Evolutionary conservation across 2,329 filamentous ascomycete species (phyloP), one percentile per base, ranked within the genome.

Genomic region (Pseudopyrenochaeta lycopersici): DNA sequence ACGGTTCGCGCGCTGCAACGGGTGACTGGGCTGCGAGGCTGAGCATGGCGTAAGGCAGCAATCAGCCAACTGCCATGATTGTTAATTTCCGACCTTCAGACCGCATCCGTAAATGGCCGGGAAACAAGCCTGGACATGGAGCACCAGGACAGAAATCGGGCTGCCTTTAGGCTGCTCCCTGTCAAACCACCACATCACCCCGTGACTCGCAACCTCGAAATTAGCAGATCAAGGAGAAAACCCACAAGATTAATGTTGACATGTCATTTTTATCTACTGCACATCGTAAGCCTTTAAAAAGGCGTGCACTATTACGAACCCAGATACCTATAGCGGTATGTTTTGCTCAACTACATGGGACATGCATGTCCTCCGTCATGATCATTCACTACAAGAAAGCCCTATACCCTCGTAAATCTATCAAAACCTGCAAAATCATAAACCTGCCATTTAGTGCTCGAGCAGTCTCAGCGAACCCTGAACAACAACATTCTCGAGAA

Each of bases 401-500:
- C 61, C 58, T 53, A 46, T 66, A 57, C 60, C 52, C 52, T 27
- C 62, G 56, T 66, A 65, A 68, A 63, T 63, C 62, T 63, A 66
- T 61, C 44, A 52, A 41, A 54, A 62, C 60, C 38, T 45, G 46
- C 51, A 53, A 55, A 54, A 52, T 56, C 50, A 29, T 38, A 9
- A 11, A 27, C 51, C 21, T 23, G 30, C 47, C 51, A 46, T 63
- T 70, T 86, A 89, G 76, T 89, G 86, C 81, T 89, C 86, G 63
- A 89, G 79, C 73, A 88, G 81, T 72, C 87, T 83, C 85, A 99
- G 86, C 79, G 92, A 97, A 73, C 95, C 95, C 85, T 99, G 95
- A 52, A 99, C 95, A 46, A 99, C 95, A 12, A 98, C 95, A 81
- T 99, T 99, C 85, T 99, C 95, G 54, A 99, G 85, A 71, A 99